Evolutionary conservation across 2,329 filamentous ascomycete genomes (phyloP).

Genomic region (Fusarium duplospermum): DNA sequence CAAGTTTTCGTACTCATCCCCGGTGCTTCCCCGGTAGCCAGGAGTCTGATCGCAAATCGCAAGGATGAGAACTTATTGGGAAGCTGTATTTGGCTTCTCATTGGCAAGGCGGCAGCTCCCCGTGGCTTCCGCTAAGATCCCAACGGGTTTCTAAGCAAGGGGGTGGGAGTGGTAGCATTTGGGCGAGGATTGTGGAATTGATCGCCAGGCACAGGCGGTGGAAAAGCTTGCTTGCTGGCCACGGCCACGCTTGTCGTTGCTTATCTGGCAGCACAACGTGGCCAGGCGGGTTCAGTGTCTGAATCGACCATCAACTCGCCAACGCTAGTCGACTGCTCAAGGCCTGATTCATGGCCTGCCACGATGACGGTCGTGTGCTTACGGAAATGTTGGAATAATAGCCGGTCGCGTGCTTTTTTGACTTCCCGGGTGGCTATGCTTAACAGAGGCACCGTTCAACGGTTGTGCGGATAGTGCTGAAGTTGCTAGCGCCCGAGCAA

Average conservation of each 20-base stretch:
- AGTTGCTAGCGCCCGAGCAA: constrained; percentile 24
- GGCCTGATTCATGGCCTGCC: constrained; percentile 20
- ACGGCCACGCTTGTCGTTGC: constrained; percentile 11
- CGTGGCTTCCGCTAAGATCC: constrained; percentile 30
- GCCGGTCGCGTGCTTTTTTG: constrained; percentile 27
- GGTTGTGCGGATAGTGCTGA: constrained; percentile 11
- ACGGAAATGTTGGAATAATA: constrained; percentile 4
- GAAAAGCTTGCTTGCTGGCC: constrained; percentile 25
- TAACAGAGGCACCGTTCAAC: constrained; percentile 17
- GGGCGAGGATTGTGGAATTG: constrained; percentile 16
- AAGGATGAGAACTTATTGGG: constrained; percentile 26
- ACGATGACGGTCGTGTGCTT: background rate
- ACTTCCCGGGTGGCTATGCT: constrained; percentile 24
- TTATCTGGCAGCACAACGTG: constrained; percentile 28
- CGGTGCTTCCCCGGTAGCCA: constrained; percentile 5
- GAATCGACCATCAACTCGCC: constrained; percentile 5
- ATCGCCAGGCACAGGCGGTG: constrained; percentile 37
- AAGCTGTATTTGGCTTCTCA: constrained; percentile 18
- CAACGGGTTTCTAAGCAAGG: constrained; percentile 7
- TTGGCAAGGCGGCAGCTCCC: constrained; percentile 40
- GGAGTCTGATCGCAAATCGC: constrained; percentile 13
- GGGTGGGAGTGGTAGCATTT: constrained; percentile 11
- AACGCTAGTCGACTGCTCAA: constrained; percentile 5
- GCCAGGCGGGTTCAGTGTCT: constrained; percentile 6
- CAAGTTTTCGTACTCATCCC: constrained; percentile 1